phyloP scores from a whole-genome alignment of 257 asterid species.

The Solanum sitiens region DNA sequence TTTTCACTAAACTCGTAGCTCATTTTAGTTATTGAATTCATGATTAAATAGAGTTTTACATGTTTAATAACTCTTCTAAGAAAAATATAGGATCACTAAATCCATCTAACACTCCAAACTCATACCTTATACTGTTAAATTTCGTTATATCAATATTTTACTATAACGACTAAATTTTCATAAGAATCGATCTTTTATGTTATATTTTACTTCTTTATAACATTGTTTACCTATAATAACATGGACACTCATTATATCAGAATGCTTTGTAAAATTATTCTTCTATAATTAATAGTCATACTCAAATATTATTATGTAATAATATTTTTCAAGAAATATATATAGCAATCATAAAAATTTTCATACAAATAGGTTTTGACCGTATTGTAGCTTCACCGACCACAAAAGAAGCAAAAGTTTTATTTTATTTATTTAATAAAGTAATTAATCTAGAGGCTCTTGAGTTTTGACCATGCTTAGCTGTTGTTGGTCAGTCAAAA shows the following conservation, averaged over 20 bases:
- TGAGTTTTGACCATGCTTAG: neutral
- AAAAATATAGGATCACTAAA: neutral
- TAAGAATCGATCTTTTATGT: too few species aligned
- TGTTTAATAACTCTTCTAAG: neutral
- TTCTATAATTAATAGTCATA: neutral
- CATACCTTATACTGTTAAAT: neutral
- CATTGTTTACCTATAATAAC: too few species aligned
- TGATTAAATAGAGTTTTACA: neutral
- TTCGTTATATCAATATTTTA: too few species aligned
- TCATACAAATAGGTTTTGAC: neutral
- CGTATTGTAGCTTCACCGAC: neutral
- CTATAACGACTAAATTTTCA: too few species aligned
- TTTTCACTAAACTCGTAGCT: neutral
- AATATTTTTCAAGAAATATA: too few species aligned
- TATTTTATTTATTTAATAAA: neutral
- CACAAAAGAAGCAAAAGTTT: neutral
- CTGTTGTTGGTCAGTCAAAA: neutral
- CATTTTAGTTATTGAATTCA: neutral
- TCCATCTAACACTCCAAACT: neutral
- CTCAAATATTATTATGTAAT: too few species aligned
- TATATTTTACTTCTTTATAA: neutral
- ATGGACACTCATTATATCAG: neutral
- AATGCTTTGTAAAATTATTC: neutral
- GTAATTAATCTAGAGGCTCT: neutral
- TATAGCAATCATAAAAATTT: neutral